phyloP scores from a whole-genome alignment of 2,329 filamentous ascomycete genomes.

The Trichoderma brevicompactum region DNA sequence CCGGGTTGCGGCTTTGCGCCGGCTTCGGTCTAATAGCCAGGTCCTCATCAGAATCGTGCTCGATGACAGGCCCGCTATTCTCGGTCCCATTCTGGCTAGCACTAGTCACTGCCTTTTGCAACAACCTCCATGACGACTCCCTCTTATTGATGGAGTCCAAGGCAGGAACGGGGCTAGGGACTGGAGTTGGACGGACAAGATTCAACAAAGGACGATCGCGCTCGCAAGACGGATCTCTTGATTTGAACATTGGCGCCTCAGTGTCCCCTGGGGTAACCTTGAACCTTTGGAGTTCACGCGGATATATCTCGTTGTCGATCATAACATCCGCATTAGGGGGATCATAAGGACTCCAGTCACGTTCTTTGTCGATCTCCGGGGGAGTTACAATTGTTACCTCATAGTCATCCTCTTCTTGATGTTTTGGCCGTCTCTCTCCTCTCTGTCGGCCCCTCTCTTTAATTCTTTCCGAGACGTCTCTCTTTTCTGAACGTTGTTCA shows the following conservation, averaged over 20 bases:
- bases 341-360: conserved; percentile 56
- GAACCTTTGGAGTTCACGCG: conserved; percentile 52
- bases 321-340: conserved; percentile 65
- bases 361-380: conserved; percentile 44
- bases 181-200: conserved; percentile 64
- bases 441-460: too few relatives aligned
- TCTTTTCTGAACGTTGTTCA: too few relatives aligned
- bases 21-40: background rate
- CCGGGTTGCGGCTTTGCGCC: conserved; percentile 53
- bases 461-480: too few relatives aligned
- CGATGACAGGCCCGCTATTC: too few relatives aligned
- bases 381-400: conserved; percentile 53
- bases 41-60: background rate
- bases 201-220: conserved; percentile 63
- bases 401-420: background rate
- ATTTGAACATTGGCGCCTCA: conserved; percentile 45
- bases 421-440: too few relatives aligned
- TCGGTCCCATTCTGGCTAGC: too few relatives aligned
- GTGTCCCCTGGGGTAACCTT: conserved; percentile 35
- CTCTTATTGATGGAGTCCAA: conserved; percentile 40
- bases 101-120: too few relatives aligned
- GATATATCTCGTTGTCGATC: conserved; percentile 63
- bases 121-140: too few relatives aligned
- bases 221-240: conserved; percentile 59
- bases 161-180: conserved; percentile 47